A percentile compares a stretch with the other conserved stretches of the same genome.
phyloP scores from a whole-genome alignment of 2,329 filamentous ascomycete species.

The Microthyrium microscopicum region DNA sequence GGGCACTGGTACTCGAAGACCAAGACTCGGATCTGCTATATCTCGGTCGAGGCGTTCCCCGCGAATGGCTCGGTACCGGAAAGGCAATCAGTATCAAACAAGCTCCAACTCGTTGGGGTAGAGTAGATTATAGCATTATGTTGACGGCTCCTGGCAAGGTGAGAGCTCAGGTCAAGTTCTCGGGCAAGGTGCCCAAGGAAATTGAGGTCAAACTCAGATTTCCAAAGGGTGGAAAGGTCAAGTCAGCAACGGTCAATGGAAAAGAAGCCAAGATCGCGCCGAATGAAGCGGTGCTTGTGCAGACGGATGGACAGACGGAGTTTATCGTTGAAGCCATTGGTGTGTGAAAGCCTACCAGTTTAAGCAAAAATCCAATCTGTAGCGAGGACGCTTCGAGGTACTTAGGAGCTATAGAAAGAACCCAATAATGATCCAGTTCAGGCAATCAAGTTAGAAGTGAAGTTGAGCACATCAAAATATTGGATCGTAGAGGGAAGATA shows the following conservation, averaged over 20 bases:
- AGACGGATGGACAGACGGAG: slow-evolving; percentile 4
- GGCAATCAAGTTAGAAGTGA: too few relatives aligned
- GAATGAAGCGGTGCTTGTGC: slow-evolving; percentile 5
- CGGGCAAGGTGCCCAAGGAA: slow-evolving; percentile 3
- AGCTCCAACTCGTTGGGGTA: slow-evolving; percentile 5
- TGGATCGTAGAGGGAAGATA: too few relatives aligned
- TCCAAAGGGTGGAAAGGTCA: slow-evolving; percentile 1
- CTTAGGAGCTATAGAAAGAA: too few relatives aligned
- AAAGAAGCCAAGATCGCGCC: neutral
- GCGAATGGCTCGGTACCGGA: slow-evolving; percentile 3
- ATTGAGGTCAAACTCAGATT: slow-evolving; percentile 6
- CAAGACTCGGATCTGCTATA: slow-evolving; percentile 3
- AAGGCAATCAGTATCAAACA: slow-evolving; percentile 4
- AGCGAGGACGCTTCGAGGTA: too few relatives aligned
- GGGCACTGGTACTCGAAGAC: slow-evolving; percentile 5
- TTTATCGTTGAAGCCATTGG: slow-evolving; percentile 6
- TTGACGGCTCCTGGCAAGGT: neutral
- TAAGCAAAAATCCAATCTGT: too few relatives aligned
- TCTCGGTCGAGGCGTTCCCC: slow-evolving; percentile 4
- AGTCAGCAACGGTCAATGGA: slow-evolving; percentile 2
- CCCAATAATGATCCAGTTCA: too few relatives aligned
- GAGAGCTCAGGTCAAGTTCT: slow-evolving; percentile 2
- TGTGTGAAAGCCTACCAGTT: too few relatives aligned
- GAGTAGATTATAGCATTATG: slow-evolving; percentile 6
- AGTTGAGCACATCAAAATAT: too few relatives aligned